Base-by-base conservation (phyloP, 208 protist species). In the Leishmania gerbilli region DNA sequence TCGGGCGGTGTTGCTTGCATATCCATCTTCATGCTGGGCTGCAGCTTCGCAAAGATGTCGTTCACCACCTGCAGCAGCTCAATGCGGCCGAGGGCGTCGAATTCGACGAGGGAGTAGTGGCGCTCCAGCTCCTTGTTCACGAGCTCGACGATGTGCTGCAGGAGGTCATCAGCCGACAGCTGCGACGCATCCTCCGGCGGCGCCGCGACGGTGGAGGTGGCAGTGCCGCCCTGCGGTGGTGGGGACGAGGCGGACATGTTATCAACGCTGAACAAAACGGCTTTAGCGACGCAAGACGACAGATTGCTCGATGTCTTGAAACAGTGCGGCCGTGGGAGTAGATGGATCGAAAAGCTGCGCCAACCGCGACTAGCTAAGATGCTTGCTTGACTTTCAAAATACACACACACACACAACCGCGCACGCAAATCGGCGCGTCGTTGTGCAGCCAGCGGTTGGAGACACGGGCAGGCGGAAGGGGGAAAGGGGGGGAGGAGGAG, bases 101-200 rank as follows among this genome's bases (percentile, higher is more conserved):
- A 98, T 62, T 96, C 93, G 3, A 98, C 95, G 42, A 98, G 89
- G 45, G 92, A 95, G 89, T 97, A 97, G 65, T 87, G 88, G 3
- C 91, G 86, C 9, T 87, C 79, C 0, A 98, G 85, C 24, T 88
- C 79, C n/a, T 80, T 88, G 81, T 98, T 98, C 40, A 93, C 87
- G 62, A 92, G 87, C 47, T 98, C 92, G 56, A 98, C 95, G 71
- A 98, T 92, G 71, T 87, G 91, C 69, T 91, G 91, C 3, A 98
- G 82, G 21, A 97, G 80, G 67, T 96, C 93, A 65, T 93, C 87
- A 40, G 89, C 79, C 0, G 86, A 86, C 17, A 95, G 71, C 42
- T 96, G 89, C 9, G 80, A 79, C 19, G 81, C 74, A 40, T 83
- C 67, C 27, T 79, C 80, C 13, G 75, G 49, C 53, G 74, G 76